Evolutionary conservation across 2,329 filamentous ascomycete species (phyloP).

Genomic region (Penicillium sp.): DNA sequence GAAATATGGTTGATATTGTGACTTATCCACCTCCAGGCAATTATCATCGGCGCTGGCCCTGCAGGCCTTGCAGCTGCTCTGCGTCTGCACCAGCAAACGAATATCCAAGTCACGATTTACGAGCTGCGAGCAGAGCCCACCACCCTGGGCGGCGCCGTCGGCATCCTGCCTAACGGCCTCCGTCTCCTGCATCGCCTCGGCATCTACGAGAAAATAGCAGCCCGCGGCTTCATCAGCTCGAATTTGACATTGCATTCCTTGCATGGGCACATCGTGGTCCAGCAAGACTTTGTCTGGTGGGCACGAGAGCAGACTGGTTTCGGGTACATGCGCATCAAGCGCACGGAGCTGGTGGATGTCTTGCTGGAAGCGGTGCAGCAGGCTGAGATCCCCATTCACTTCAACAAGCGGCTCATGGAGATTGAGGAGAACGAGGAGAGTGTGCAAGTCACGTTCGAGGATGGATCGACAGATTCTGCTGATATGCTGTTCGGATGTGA

Average conservation of each 20-base stretch:
- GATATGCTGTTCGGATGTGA: conserved; percentile 44
- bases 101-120: conserved; percentile 28
- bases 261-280: conserved; percentile 20
- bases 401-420: conserved; percentile 21
- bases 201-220: conserved; percentile 26
- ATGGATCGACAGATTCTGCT: conserved; percentile 30
- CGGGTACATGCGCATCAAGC: conserved; percentile 33
- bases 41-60: conserved; percentile 21
- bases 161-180: conserved; percentile 35
- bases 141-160: conserved; percentile 35
- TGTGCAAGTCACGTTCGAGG: conserved; percentile 31
- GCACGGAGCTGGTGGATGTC: conserved; percentile 32
- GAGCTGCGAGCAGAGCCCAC: conserved; percentile 33
- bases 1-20: background rate
- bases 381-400: conserved; percentile 30
- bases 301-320: conserved; percentile 30
- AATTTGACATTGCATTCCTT: conserved; percentile 29
- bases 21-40: conserved; percentile 10
- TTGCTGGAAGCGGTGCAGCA: conserved; percentile 26
- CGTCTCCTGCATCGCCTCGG: conserved; percentile 31
- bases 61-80: conserved; percentile 20
- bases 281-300: conserved; percentile 20
- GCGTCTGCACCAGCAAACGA: conserved; percentile 16
- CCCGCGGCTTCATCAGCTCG: conserved; percentile 18
- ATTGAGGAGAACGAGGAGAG: conserved; percentile 26